phyloP scores from a whole-genome alignment of 2,329 filamentous ascomycete species.

The Beauveria sp. region DNA sequence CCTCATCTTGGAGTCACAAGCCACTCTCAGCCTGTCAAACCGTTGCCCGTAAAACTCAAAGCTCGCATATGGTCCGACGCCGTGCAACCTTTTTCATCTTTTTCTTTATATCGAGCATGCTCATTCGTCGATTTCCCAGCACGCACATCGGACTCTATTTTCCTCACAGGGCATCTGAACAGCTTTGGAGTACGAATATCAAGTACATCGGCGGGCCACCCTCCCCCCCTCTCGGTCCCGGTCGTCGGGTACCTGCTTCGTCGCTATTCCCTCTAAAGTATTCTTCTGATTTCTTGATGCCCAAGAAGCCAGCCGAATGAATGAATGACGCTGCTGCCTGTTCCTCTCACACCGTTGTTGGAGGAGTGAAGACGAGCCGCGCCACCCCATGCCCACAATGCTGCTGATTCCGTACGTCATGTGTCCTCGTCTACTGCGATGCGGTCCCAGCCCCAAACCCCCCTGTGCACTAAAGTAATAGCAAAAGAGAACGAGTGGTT shows the following conservation, averaged over 20 bases:
- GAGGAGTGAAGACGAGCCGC: not conserved
- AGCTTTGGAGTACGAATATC: not conserved
- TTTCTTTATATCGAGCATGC: not conserved
- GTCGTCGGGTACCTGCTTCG: constrained; percentile 4
- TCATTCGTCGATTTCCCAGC: not conserved
- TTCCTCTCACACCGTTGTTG: not conserved
- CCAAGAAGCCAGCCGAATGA: not conserved
- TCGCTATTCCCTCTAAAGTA: not conserved
- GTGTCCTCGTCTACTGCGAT: constrained; percentile 9
- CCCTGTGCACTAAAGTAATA: not conserved
- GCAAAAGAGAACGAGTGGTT: not conserved
- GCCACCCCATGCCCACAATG: not conserved
- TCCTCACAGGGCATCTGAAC: not conserved
- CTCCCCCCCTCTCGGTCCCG: not conserved
- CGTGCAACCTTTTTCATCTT: not conserved
- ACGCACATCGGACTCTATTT: not conserved
- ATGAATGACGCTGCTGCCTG: not conserved
- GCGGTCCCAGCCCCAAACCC: not conserved
- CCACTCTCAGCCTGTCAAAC: constrained; percentile 2
- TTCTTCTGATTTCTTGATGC: not conserved
- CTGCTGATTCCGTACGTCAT: constrained; percentile 9
- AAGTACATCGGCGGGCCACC: not conserved
- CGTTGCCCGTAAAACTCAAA: not conserved
- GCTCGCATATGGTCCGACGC: not conserved
- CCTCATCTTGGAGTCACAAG: not conserved